phyloP scores from a whole-genome alignment of 106 monocot genomes.

The Dioscorea dumetorum region DNA sequence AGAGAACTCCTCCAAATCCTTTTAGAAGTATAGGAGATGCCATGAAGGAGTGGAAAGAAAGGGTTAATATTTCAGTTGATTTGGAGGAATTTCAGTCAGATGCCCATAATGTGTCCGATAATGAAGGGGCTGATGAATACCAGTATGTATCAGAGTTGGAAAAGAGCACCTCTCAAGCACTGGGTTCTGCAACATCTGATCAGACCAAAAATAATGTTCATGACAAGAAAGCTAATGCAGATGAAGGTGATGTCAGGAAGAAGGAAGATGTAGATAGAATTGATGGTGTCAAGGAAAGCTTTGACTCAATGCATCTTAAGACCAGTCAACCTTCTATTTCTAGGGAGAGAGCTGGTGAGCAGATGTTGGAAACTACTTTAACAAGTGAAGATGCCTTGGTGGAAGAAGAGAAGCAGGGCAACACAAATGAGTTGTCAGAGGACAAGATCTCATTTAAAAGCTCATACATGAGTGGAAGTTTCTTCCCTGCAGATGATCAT shows the following conservation, averaged over 20 bases:
- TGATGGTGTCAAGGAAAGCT: conserved; percentile 19
- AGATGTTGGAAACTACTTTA: conserved; percentile 7
- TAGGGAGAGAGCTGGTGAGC: conserved; percentile 15
- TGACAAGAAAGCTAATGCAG: conserved; percentile 12
- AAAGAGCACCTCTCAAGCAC: conserved; percentile 67
- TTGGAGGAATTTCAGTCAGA: conserved; percentile 34
- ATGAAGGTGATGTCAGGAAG: conserved; percentile 24
- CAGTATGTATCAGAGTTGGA: conserved; percentile 58
- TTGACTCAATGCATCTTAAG: conserved; percentile 24
- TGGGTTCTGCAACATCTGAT: conserved; percentile 70
- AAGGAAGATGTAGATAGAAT: conserved; percentile 27
- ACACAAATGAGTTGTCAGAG: conserved; percentile 2
- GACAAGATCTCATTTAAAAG: conserved; percentile 51
- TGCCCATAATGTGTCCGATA: conserved; percentile 20
- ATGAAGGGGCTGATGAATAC: conserved; percentile 58
- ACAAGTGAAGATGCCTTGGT: conserved; percentile 17
- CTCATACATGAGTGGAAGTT: conserved; percentile 36
- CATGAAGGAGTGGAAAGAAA: conserved; percentile 80
- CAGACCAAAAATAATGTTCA: conserved; percentile 37
- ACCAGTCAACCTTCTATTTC: conserved; percentile 16
- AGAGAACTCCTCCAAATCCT: conserved; percentile 53
- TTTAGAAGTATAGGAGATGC: conserved; percentile 83
- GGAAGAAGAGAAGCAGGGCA: conserved; percentile 16
- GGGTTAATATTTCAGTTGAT: conserved; percentile 62
- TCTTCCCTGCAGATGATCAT: conserved; percentile 5